Evolutionary conservation across 2,329 filamentous ascomycete species (phyloP).

Genomic region (Didymella arachidicola): DNA sequence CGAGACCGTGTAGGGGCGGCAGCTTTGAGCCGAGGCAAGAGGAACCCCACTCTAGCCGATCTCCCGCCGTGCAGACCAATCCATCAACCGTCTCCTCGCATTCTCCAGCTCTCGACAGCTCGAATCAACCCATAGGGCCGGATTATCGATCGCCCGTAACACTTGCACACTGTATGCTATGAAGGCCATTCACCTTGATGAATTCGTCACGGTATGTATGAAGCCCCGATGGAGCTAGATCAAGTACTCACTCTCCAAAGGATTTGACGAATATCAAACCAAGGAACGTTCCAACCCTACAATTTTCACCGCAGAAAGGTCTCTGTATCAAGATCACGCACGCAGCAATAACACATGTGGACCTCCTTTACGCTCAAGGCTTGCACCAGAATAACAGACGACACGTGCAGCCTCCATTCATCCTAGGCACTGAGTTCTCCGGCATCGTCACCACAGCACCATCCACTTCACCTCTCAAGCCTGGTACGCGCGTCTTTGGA

Average conservation of each 20-base stretch:
- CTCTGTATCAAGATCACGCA: conserved; percentile 60
- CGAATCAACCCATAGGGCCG: background rate
- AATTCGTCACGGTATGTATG: conserved; percentile 23
- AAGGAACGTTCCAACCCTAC: conserved; percentile 39
- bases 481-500: conserved; percentile 65
- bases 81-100: background rate
- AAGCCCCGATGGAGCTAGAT: background rate
- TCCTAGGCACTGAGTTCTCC: conserved; percentile 67
- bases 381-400: conserved; percentile 67
- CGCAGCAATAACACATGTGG: conserved; percentile 67
- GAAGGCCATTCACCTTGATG: conserved; percentile 32
- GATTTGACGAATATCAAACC: conserved; percentile 42
- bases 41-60: conserved; percentile 13
- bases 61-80: conserved; percentile 2
- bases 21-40: conserved; percentile 16
- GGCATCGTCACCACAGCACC: conserved; percentile 59
- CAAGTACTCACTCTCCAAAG: conserved; percentile 10
- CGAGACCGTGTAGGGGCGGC: conserved; percentile 5
- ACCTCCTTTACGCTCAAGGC: conserved; percentile 65
- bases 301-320: conserved; percentile 48
- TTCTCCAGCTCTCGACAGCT: background rate
- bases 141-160: background rate
- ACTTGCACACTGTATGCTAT: conserved; percentile 17
- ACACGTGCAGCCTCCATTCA: conserved; percentile 65
- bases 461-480: conserved; percentile 43